phyloP scores from a whole-genome alignment of 148 eudicot genomes.

The Rhododendron henanense region DNA sequence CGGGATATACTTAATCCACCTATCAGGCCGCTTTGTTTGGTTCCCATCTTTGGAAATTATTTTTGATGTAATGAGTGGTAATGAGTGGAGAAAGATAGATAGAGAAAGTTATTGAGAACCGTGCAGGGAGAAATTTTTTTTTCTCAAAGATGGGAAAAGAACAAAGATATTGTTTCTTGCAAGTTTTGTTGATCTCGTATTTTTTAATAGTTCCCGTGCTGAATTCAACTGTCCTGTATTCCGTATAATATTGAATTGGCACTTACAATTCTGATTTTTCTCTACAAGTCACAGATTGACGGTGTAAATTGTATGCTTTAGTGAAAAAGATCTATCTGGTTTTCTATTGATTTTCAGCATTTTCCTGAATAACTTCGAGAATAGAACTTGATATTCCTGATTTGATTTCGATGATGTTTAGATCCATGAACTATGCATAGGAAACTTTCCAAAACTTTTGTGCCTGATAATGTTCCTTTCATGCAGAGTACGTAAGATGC shows the following conservation, averaged over 20 bases:
- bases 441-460: background rate
- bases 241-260: background rate
- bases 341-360: background rate
- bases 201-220: background rate
- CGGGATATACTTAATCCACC: background rate
- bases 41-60: too few species aligned
- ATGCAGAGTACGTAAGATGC: constrained; percentile 59
- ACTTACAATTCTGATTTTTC: background rate
- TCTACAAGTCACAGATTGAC: background rate
- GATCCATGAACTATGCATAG: background rate
- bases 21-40: background rate
- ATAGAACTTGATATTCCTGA: background rate
- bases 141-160: too few species aligned
- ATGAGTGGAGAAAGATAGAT: too few species aligned
- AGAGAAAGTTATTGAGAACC: too few species aligned
- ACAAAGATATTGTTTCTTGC: background rate
- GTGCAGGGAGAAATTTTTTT: too few species aligned
- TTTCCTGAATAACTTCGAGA: background rate
- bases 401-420: background rate
- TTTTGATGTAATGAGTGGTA: too few species aligned
- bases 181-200: background rate
- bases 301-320: background rate
- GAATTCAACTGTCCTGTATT: background rate
- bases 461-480: background rate
- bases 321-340: background rate